Evolutionary conservation across 495 filamentous ascomycete genomes (phyloP).

Genomic region (Annulohypoxylon stygium): DNA sequence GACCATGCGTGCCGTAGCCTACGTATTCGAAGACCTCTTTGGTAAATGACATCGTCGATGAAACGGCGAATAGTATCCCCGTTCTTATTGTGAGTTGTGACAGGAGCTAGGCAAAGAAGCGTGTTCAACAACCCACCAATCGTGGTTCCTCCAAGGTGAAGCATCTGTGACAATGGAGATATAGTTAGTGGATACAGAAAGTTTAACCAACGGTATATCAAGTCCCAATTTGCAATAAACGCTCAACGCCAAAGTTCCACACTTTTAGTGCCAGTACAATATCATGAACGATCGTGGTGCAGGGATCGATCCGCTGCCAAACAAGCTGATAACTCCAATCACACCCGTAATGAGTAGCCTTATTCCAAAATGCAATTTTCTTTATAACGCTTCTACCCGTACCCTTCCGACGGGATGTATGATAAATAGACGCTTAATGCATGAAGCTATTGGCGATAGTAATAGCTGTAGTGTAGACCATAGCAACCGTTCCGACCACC

Average conservation of each 20-base stretch:
- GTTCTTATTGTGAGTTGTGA: background rate
- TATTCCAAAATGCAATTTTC: slow-evolving; percentile 12
- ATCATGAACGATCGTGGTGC: slow-evolving; percentile 12
- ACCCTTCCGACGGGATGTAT: background rate
- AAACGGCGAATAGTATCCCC: too few relatives aligned
- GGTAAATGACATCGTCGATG: too few relatives aligned
- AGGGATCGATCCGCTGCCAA: slow-evolving; percentile 3
- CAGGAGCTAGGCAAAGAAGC: background rate
- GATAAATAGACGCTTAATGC: slow-evolving; percentile 26
- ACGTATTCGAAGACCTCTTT: too few relatives aligned
- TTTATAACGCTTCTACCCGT: background rate
- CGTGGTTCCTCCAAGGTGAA: background rate
- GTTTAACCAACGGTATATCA: background rate
- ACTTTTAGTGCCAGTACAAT: background rate
- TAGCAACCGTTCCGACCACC: slow-evolving; percentile 67
- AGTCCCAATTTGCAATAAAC: slow-evolving; percentile 11
- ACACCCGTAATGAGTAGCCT: slow-evolving; percentile 2
- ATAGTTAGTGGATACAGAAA: background rate
- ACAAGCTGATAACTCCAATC: slow-evolving; percentile 21
- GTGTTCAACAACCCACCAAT: background rate
- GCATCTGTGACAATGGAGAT: too few relatives aligned
- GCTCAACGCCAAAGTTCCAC: background rate
- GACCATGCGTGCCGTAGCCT: too few relatives aligned
- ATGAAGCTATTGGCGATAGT: slow-evolving; percentile 63
- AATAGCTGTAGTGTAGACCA: slow-evolving; percentile 72